Evolutionary conservation across 2,329 filamentous ascomycete species (phyloP), one percentile per base, ranked within the genome.

Genomic region (Diaporthe amygdali): DNA sequence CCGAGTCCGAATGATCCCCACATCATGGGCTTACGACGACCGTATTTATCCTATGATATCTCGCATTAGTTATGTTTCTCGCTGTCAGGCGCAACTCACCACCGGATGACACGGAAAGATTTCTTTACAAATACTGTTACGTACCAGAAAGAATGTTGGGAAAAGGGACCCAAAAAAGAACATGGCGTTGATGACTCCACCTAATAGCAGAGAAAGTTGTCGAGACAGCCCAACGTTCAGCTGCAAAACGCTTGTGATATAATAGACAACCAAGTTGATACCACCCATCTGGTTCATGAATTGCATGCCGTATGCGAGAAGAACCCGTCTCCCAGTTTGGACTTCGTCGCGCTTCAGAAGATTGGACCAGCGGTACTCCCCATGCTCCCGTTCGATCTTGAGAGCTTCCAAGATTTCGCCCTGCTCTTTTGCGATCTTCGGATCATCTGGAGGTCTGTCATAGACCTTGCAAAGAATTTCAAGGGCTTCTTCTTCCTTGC

Each of bases 211-310:
- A 0, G 80, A 76, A 34, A 80, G 74, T 0, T 76, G 74, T 2
- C 77, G 46, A 15, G 73, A 74, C 69, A 80, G 76, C 2, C 79
- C 79, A 2, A 83, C 79, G 25, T 81, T 81, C 44, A 76, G 68
- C 0, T 79, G 76, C 2, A 83, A 74, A 5, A 82, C 81, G 14
- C 47, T 76, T 0, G 77, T 75, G 2, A 81, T 78, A 5, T 78
- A 80, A 56, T 84, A 80, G 49, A 86, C 82, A 0, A 84, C 80
- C 0, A 84, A 56, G 76, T 87, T 87, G 70, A 87, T 85, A 0
- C 85, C 85, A 5, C 81, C 80, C 61, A 84, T 79, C 71, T 88
- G 86, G 63, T 89, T 85, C 81, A 86, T 86, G 66, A 85, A 82
- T 67, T 85, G 83, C 66, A 83, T 81, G n/a, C 82, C 81, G 74